Evolutionary conservation across 805 yeast genomes (phyloP).

Genomic region (Zygotorulaspora sp.): DNA sequence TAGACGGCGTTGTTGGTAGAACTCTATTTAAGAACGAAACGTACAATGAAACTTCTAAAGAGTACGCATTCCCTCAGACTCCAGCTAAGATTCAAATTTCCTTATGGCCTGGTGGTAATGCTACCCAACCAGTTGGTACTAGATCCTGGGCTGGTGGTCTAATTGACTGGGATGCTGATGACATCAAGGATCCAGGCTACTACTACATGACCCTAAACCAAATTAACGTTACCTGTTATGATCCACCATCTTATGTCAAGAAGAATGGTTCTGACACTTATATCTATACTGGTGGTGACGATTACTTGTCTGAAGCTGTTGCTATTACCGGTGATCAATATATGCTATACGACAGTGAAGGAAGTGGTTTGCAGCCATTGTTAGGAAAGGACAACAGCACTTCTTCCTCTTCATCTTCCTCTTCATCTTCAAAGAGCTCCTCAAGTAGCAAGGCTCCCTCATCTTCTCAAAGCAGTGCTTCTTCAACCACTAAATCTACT

Average conservation of each 20-base stretch:
- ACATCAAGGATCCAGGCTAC: constrained; percentile 74
- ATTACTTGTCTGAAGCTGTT: constrained; percentile 47
- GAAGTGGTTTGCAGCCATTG: constrained; percentile 61
- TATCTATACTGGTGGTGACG: constrained; percentile 47
- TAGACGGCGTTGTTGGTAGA: constrained; percentile 67
- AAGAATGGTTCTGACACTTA: constrained; percentile 48
- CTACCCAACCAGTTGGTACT: constrained; percentile 55
- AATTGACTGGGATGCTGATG: constrained; percentile 76
- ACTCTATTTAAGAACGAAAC: constrained; percentile 58
- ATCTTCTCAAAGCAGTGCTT: constrained; percentile 1
- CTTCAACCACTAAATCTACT: background rate
- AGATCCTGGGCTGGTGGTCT: constrained; percentile 85
- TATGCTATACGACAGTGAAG: constrained; percentile 53
- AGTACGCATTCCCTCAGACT: constrained; percentile 63
- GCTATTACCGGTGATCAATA: constrained; percentile 61
- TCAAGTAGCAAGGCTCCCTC: constrained; percentile 10
- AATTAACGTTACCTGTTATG: constrained; percentile 64
- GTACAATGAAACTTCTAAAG: constrained; percentile 55
- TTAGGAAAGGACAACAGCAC: constrained; percentile 21
- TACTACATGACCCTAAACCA: constrained; percentile 61
- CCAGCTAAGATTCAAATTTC: constrained; percentile 71
- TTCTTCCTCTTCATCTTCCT: constrained; percentile 15
- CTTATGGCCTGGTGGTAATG: constrained; percentile 72
- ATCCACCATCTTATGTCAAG: constrained; percentile 55
- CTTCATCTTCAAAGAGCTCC: constrained; percentile 10